These are phyloP conservation scores for Naganishia cerealis DNA, from an alignment of 1,284 basidiomycete species.

Conservation along the genomic window DNA sequence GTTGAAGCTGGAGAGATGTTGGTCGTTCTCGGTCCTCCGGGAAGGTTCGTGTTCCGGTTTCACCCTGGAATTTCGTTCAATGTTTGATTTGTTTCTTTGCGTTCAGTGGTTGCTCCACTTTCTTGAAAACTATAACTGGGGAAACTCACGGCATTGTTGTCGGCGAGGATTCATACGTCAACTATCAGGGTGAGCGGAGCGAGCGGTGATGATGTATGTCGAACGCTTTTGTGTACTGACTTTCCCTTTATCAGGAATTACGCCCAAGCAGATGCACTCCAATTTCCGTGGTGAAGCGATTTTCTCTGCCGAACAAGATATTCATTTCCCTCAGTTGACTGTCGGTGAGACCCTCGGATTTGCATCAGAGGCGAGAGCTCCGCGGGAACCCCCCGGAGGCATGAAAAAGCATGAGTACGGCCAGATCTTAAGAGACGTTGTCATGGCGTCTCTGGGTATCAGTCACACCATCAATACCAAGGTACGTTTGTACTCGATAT, in stretches of 20 bases:
- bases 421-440: slow-evolving; percentile 54
- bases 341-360: slow-evolving; percentile 56
- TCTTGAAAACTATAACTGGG: slow-evolving; percentile 60
- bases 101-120: slow-evolving; percentile 62
- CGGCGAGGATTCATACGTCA: slow-evolving; percentile 51
- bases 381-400: slow-evolving; percentile 54
- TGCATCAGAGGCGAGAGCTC: slow-evolving; percentile 43
- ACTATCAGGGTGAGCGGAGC: slow-evolving; percentile 49
- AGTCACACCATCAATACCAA: slow-evolving; percentile 57
- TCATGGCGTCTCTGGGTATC: slow-evolving; percentile 60
- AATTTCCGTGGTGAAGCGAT: slow-evolving; percentile 56
- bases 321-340: slow-evolving; percentile 59
- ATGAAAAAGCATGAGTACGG: slow-evolving; percentile 52
- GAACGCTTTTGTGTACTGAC: background rate
- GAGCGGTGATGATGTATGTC: background rate
- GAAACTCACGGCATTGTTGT: slow-evolving; percentile 59
- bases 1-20: slow-evolving; percentile 59
- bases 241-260: slow-evolving; percentile 39
- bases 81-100: background rate
- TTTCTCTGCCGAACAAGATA: slow-evolving; percentile 57
- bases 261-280: slow-evolving; percentile 50
- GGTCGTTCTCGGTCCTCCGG: slow-evolving; percentile 63
- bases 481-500: slow-evolving; percentile 21
- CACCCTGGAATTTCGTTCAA: background rate
- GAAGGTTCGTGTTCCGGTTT: slow-evolving; percentile 52